Percentiles rank a stretch among this genome's conserved stretches.
Evolutionary conservation across 2,329 filamentous ascomycete genomes (phyloP).

Genomic region (Sarocladiaceae sp.): DNA sequence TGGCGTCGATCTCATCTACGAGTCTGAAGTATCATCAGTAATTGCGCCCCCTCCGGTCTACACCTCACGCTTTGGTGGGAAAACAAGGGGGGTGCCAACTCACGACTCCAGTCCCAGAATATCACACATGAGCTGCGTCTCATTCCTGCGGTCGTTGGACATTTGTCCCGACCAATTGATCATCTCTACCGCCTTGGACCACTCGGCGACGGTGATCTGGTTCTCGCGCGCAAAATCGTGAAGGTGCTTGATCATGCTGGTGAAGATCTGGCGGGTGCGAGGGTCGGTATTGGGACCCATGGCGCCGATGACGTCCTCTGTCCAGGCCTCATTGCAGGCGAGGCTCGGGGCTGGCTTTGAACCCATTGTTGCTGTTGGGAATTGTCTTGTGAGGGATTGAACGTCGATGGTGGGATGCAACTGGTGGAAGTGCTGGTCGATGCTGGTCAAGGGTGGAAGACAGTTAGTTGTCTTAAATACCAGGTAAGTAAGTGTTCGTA

Average conservation of each 20-base stretch:
- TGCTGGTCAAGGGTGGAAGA: no score
- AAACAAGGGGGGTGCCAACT: conserved; percentile 17
- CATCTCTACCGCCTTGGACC: conserved; percentile 61
- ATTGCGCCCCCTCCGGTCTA: neutral
- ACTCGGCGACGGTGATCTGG: conserved; percentile 73
- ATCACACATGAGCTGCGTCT: conserved; percentile 66
- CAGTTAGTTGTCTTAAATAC: no score
- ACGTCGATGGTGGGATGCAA: neutral
- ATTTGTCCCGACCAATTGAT: conserved; percentile 60
- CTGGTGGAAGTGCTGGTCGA: no score
- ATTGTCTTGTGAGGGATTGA: neutral
- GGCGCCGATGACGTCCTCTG: conserved; percentile 56
- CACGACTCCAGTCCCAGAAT: conserved; percentile 67
- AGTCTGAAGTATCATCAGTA: conserved; percentile 32
- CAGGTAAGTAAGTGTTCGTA: no score
- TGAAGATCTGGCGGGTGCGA: conserved; percentile 61
- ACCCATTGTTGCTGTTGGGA: neutral
- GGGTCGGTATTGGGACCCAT: conserved; percentile 67
- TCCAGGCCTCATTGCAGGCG: conserved; percentile 8
- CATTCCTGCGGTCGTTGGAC: conserved; percentile 62
- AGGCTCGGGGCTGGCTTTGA: conserved; percentile 2
- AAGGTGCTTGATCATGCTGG: conserved; percentile 63
- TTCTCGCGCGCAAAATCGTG: conserved; percentile 79
- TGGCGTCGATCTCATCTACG: conserved; percentile 77
- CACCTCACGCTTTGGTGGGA: neutral